These are phyloP conservation scores for Suillus brevipes DNA, from an alignment of 768 basidiomycete species.

Conservation along the genomic window DNA sequence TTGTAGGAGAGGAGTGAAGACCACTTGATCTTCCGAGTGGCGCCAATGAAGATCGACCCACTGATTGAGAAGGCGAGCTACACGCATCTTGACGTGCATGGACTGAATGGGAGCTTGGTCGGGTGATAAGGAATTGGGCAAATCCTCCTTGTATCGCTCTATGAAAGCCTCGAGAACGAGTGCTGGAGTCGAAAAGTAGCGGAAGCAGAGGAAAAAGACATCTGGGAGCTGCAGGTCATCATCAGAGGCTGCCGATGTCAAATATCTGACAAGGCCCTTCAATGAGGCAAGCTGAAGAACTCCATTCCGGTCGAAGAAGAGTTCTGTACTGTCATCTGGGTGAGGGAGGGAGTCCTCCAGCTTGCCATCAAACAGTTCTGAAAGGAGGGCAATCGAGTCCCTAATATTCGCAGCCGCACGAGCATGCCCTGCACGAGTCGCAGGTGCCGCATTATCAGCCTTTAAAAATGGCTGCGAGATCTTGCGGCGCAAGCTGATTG, in stretches of 20 bases:
- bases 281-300: constrained; percentile 38
- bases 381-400: constrained; percentile 30
- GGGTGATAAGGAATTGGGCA: constrained; percentile 19
- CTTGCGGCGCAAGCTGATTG: constrained; percentile 12
- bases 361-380: constrained; percentile 26
- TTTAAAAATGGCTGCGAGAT: constrained; percentile 10
- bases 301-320: constrained; percentile 29
- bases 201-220: constrained; percentile 69
- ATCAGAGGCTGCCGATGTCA: constrained; percentile 43
- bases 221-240: constrained; percentile 45
- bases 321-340: constrained; percentile 29
- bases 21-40: constrained; percentile 45
- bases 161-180: constrained; percentile 46
- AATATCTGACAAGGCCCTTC: constrained; percentile 43
- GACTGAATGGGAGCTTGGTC: constrained; percentile 43
- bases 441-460: neutral
- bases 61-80: constrained; percentile 59
- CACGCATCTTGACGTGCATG: constrained; percentile 53
- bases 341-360: constrained; percentile 32
- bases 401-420: constrained; percentile 26
- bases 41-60: constrained; percentile 78
- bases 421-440: constrained; percentile 19
- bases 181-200: constrained; percentile 58
- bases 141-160: constrained; percentile 47
- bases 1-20: constrained; percentile 30